phyloP scores from a whole-genome alignment of 805 yeast genomes.

The Kazachstania martiniae region DNA sequence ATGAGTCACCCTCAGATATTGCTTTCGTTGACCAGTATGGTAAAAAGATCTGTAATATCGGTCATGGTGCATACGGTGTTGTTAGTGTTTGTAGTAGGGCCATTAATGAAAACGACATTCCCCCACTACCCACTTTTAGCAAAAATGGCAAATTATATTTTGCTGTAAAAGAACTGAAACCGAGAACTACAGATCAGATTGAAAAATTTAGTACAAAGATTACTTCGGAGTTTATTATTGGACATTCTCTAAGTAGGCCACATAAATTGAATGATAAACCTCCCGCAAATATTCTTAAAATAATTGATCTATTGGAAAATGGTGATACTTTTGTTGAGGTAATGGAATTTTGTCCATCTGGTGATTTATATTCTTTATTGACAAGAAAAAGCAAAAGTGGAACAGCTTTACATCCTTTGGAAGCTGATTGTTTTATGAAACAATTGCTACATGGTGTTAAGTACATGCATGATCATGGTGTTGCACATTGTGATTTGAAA shows the following conservation, averaged over 20 bases:
- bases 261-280: constrained; percentile 3
- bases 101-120: constrained; percentile 4
- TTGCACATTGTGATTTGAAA: constrained; percentile 87
- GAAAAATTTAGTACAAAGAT: constrained; percentile 85
- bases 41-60: constrained; percentile 45
- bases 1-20: neutral
- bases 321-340: constrained; percentile 77
- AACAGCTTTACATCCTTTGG: constrained; percentile 43
- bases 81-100: constrained; percentile 70
- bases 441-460: constrained; percentile 74
- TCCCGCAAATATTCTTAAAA: constrained; percentile 57
- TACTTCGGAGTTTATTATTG: constrained; percentile 79
- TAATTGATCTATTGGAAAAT: constrained; percentile 64
- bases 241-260: constrained; percentile 53
- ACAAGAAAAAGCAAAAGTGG: constrained; percentile 40
- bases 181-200: constrained; percentile 75
- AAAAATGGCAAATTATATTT: constrained; percentile 61
- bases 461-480: constrained; percentile 85
- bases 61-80: constrained; percentile 96
- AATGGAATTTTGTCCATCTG: constrained; percentile 89
- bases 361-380: constrained; percentile 53
- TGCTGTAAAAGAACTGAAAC: constrained; percentile 83
- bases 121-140: constrained; percentile 46
- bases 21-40: constrained; percentile 39
- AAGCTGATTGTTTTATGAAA: constrained; percentile 83